Percentiles rank a stretch among this genome's conserved stretches.
phyloP scores from a whole-genome alignment of 768 basidiomycete species.

The Russula virescens region DNA sequence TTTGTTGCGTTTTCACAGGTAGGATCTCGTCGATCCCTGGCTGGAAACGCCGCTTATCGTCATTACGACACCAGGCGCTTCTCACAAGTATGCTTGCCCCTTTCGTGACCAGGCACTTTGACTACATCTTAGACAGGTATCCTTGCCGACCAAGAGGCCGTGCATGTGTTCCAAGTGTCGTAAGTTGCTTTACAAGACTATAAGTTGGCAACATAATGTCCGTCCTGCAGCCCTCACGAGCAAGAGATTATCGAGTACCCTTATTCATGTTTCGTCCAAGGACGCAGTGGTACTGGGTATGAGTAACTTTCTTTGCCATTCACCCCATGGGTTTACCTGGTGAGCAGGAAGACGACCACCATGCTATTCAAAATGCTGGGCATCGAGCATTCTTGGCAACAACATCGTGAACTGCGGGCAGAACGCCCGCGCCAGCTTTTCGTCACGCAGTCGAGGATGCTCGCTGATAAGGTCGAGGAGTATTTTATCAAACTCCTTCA shows the following conservation, averaged over 20 bases:
- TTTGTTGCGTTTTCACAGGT: conserved; percentile 30
- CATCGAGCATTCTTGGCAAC: conserved; percentile 50
- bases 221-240: conserved; percentile 17
- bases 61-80: conserved; percentile 3
- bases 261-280: conserved; percentile 23
- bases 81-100: conserved; percentile 4
- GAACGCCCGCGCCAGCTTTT: conserved; percentile 52
- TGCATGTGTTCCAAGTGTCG: conserved; percentile 24
- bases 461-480: conserved; percentile 64
- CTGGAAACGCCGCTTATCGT: not conserved
- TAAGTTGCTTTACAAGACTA: not conserved
- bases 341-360: conserved; percentile 61
- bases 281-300: conserved; percentile 71
- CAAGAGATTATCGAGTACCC: conserved; percentile 23
- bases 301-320: not conserved
- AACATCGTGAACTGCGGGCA: conserved; percentile 39
- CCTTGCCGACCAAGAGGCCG: conserved; percentile 16
- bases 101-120: not conserved
- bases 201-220: too few relatives aligned
- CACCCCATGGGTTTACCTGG: not conserved
- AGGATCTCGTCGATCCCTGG: not conserved
- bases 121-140: conserved; percentile 9
- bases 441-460: conserved; percentile 61
- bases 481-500: conserved; percentile 52
- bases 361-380: conserved; percentile 75